These are phyloP conservation scores for Solanum neorickii DNA, from an alignment of 257 asterid species.

Conservation along the genomic window DNA sequence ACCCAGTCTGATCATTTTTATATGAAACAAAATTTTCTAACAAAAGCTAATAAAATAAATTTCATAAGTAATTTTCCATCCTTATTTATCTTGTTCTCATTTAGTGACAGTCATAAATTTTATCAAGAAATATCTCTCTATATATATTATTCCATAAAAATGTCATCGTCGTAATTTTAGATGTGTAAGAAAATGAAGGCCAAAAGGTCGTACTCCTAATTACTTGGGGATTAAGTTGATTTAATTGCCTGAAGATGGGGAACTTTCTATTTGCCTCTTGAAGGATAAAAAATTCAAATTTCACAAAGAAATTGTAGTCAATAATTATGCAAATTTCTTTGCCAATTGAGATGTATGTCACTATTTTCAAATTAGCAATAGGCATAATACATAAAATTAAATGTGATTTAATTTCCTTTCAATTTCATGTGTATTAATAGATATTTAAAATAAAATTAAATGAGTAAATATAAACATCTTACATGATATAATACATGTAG, in stretches of 20 bases:
- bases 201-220: neutral
- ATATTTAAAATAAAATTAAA: too few species aligned
- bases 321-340: neutral
- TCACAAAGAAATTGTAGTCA: neutral
- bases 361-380: neutral
- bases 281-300: neutral
- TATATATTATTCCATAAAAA: neutral
- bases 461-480: too few species aligned
- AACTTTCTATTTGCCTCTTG: neutral
- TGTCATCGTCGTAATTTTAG: neutral
- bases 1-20: neutral
- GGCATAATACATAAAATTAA: neutral
- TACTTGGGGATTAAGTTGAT: neutral
- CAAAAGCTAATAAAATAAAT: too few species aligned
- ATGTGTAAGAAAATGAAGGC: neutral
- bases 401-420: neutral
- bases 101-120: neutral
- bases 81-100: neutral
- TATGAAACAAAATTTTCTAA: neutral
- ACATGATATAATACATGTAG: neutral
- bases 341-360: neutral
- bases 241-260: neutral
- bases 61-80: neutral
- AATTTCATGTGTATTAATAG: too few species aligned
- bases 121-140: too few species aligned